Conservation (phyloP, 495 filamentous ascomycete species). For the Astrocystis sublimbata region DNA sequence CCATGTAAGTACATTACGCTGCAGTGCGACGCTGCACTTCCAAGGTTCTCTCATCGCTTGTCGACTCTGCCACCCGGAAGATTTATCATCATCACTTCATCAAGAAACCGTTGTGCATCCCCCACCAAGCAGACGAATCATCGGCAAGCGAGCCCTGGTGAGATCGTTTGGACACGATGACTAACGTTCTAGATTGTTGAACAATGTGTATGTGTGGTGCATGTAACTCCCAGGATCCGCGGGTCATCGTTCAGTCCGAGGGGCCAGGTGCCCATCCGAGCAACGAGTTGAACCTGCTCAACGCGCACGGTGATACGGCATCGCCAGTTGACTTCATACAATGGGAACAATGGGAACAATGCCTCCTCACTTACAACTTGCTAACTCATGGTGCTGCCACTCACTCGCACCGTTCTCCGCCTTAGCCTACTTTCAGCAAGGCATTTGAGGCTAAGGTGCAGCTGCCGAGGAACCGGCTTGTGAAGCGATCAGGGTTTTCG, state of each 20-base stretch:
- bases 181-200: slow-evolving; percentile 9
- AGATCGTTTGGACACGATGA: neutral
- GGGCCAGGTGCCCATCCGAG: slow-evolving; percentile 1
- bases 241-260: slow-evolving; percentile 15
- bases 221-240: neutral
- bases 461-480: neutral
- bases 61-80: slow-evolving; percentile 12
- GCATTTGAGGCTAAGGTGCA: neutral
- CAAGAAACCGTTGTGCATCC: slow-evolving; percentile 6
- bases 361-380: neutral
- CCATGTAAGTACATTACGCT: neutral
- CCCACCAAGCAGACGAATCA: slow-evolving; percentile 5
- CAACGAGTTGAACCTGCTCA: neutral
- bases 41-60: too few species aligned
- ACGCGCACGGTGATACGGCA: neutral
- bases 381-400: neutral
- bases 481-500: neutral
- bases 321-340: neutral
- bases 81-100: slow-evolving; percentile 37
- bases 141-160: neutral
- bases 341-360: neutral
- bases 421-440: neutral
- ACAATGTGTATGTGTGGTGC: neutral
- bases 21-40: slow-evolving; percentile 9
- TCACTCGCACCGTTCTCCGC: neutral